Conservation (phyloP, 192 early-diverging fungal genomes). For the Backusella tarrabulga region DNA sequence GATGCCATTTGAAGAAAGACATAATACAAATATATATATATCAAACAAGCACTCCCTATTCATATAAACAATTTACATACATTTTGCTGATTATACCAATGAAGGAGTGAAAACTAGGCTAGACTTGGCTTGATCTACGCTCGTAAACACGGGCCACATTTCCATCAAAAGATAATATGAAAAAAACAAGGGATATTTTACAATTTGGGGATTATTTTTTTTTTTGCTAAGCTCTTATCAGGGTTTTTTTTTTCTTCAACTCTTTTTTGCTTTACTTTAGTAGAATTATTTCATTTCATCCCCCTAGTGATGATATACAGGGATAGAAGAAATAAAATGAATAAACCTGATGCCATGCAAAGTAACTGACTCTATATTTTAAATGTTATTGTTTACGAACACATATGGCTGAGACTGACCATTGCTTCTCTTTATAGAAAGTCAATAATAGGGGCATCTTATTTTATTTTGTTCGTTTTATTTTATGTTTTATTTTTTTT, state of each 20-base stretch:
- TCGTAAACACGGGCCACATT: slow-evolving; percentile 16
- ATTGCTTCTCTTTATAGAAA: neutral
- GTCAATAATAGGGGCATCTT: neutral
- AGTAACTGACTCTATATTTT: neutral
- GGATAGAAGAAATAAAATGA: neutral
- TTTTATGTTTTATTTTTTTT: neutral
- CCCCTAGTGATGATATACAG: slow-evolving; percentile 2
- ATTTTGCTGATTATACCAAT: neutral
- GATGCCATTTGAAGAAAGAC: neutral
- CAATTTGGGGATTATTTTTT: neutral
- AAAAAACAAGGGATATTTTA: neutral
- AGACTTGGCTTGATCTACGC: neutral
- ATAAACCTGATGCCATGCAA: neutral
- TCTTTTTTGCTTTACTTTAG: neutral
- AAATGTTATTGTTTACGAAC: neutral
- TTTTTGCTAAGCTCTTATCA: neutral
- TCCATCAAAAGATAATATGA: neutral
- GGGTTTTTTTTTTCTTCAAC: neutral
- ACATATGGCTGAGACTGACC: neutral
- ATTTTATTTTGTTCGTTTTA: neutral
- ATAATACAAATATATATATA: neutral
- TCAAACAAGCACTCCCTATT: neutral
- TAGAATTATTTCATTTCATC: neutral
- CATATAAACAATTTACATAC: slow-evolving; percentile 4
- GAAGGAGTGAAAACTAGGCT: slow-evolving; percentile 2